Percentiles rank a stretch among this genome's conserved stretches.
Evolutionary conservation across 257 asterid genomes (phyloP).

Genomic region (Anisodus tanguticus): DNA sequence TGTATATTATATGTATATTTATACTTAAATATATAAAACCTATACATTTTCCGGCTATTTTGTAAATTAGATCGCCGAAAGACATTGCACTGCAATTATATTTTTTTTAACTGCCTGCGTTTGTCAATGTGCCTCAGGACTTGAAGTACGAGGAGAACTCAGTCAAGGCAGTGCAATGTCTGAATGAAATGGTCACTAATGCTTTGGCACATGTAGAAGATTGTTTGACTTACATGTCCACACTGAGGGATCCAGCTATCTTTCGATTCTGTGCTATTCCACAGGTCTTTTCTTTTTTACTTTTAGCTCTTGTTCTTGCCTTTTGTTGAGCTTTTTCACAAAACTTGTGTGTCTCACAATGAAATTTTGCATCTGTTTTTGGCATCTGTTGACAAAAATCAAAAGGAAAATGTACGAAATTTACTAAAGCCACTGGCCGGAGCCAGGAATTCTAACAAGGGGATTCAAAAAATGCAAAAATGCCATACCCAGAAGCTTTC

Average conservation of each 20-base stretch:
- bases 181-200: constrained; percentile 95
- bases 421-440: not conserved
- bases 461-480: not conserved
- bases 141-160: constrained; percentile 79
- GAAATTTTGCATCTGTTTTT: not conserved
- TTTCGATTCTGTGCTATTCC: constrained; percentile 97
- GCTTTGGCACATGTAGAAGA: constrained; percentile 82
- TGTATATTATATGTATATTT: too few relatives aligned
- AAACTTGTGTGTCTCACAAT: not conserved
- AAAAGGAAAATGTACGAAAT: not conserved
- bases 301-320: not conserved
- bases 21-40: too few relatives aligned
- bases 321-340: not conserved
- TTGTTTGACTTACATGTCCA: constrained; percentile 72
- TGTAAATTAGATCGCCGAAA: too few relatives aligned
- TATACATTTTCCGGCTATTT: too few relatives aligned
- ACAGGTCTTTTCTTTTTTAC: constrained; percentile 56
- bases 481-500: not conserved
- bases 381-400: not conserved
- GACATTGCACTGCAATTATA: too few relatives aligned
- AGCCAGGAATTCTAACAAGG: not conserved
- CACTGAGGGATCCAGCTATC: constrained; percentile 77
- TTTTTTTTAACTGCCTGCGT: constrained; percentile 2
- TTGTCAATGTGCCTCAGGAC: constrained; percentile 58
- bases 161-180: constrained; percentile 86